A percentile compares a stretch with the other conserved stretches of the same genome.
phyloP scores from a whole-genome alignment of 2,329 filamentous ascomycete species.

The Alternaria triticina region DNA sequence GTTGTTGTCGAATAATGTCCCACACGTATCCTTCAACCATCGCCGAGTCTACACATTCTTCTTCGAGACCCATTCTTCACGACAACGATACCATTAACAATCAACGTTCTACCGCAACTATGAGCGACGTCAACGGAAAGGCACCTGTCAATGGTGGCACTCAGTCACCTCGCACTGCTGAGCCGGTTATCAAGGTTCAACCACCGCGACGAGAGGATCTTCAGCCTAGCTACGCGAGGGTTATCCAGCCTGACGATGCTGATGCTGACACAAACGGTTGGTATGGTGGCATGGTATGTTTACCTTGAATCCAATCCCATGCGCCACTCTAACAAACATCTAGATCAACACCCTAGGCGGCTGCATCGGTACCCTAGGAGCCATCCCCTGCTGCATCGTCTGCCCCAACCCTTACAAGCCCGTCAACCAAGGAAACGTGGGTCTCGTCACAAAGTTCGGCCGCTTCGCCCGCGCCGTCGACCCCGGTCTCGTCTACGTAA shows the following conservation, averaged over 20 bases:
- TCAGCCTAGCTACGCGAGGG: conserved; percentile 79
- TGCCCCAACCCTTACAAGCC: conserved; percentile 97
- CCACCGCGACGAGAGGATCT: conserved; percentile 84
- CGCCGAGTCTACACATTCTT: conserved; percentile 33
- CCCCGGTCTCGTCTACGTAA: conserved; percentile 95
- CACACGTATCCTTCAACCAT: conserved; percentile 15
- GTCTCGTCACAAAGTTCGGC: conserved; percentile 94
- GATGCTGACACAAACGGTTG: conserved; percentile 79
- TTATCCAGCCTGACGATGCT: conserved; percentile 66
- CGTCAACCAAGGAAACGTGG: conserved; percentile 91
- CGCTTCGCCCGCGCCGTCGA: conserved; percentile 95
- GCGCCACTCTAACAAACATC: conserved; percentile 1
- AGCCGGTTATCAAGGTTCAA: conserved; percentile 66
- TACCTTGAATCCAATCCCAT: background rate
- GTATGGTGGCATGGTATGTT: conserved; percentile 76
- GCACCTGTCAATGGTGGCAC: conserved; percentile 31
- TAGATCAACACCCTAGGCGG: conserved; percentile 75
- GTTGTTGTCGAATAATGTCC: conserved; percentile 13
- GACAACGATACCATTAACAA: conserved; percentile 18
- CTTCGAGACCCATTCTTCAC: conserved; percentile 31
- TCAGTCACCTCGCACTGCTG: conserved; percentile 17
- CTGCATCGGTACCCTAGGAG: conserved; percentile 78
- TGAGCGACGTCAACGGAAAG: conserved; percentile 49
- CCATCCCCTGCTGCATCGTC: conserved; percentile 87
- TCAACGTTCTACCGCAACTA: conserved; percentile 19